Base-by-base conservation (phyloP, 768 basidiomycete species). In the Cyclocybe aegerita region DNA sequence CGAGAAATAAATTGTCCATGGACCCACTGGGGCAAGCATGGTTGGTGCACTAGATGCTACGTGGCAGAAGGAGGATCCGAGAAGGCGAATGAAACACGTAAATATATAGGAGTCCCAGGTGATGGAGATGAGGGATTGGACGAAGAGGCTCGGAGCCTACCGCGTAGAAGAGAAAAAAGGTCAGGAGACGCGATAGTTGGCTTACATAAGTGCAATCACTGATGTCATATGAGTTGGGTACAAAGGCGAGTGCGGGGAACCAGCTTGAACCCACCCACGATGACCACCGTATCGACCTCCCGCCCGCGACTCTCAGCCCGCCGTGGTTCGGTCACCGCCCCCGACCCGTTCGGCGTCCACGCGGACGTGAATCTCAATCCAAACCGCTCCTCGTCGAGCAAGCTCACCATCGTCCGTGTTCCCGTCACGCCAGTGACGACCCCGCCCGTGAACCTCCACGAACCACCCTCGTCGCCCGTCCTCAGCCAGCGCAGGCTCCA, bases 341-440 rank as follows among this genome's bases (percentile, higher is more conserved):
- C 77, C 2, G 90, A 92, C 63, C 88, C 90, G 0, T 84, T 74
- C 58, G 86, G 78, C 38, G 65, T 71, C 7, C 80, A 88, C 58
- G 66, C 77, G 14, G 62, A 70, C 9, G 57, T 83, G 36, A 84
- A 82, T 57, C 62, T 75, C 49, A 76, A 80, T 61, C 77, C 78
- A 2, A 70, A 71, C 49, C 73, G 83, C 52, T 74, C 79, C 2
- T 77, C 82, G 0, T 82, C 81, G 17, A 83, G 80, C 65, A 82
- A 72, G 3, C 73, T 91, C 36, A 90, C 88, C 44, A 91, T 92
- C 68, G 85, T 90, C 17, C 85, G 86, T 48, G 83, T 90, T 45
- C 67, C 61, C 54, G 60, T 52, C 30, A 64, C 34, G 62, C 60
- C 48, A 61, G 60, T 16, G 62, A 60, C 65, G 42, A 61, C 64